Evolutionary conservation across 768 basidiomycete species (phyloP), one percentile per base, ranked within the genome.

Genomic region (Pleurotus platypus): DNA sequence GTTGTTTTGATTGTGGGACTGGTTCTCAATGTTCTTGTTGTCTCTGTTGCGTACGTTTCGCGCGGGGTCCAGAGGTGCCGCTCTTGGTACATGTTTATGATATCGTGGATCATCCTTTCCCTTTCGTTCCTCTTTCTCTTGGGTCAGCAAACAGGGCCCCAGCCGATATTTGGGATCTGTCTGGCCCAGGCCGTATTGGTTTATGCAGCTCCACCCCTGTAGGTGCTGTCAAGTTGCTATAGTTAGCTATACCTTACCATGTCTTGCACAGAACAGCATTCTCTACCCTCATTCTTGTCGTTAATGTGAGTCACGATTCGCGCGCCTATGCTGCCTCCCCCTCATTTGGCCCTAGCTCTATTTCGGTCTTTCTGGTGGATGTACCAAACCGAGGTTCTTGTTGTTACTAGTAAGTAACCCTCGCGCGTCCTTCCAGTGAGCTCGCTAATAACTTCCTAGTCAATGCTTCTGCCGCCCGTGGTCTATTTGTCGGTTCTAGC

Each of bases 81-180:
- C 15, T 35, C 47, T n/a, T 57, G 56, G 56, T 57, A 46, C 26
- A 49, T 46, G 30, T 48, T 57, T 24, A 57, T 57, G 6, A 48
- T 57, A 26, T 46, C 46, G 12, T 57, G 56, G 56, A 57, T 57
- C 7, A 18, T 57, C 18, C 47, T 47, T 42, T 57, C 47, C 39
- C 18, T 57, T 12, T 57, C 56, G 24, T 57, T 49, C 24, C 30
- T 57, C 1, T 49, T 50, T n/a, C 45, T 47, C 26, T 22, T 49
- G 9, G 56, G 56, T n/a, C 56, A 48, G 12, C 56, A 57, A 50
- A 48, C 22, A 3, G 56, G 47, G 8, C 43, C 56, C 15, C 6
- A 22, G 7, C 56, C 56, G 2, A 11, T 9, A 8, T 50, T 54
- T 42, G 26, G n/a, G 24, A n/a, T 49, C 18, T 57, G 56, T 26